Percentiles rank a stretch among this genome's conserved stretches.
These are phyloP conservation scores for Collariella sp. DNA, from an alignment of 495 filamentous ascomycete species.

Conservation along the genomic window DNA sequence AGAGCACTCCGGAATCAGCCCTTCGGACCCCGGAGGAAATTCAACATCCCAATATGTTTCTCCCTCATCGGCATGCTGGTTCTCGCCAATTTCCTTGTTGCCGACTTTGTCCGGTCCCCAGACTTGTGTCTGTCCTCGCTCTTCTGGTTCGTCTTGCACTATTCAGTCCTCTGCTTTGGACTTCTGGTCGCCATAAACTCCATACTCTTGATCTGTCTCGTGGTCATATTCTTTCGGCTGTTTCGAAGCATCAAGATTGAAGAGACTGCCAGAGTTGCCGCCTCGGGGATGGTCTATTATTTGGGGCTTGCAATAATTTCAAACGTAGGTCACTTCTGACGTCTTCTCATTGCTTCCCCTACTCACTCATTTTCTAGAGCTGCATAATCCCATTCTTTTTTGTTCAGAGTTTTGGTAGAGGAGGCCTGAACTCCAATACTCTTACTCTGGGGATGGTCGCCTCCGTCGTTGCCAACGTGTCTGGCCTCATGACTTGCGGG, in stretches of 20 bases:
- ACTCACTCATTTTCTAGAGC: constrained; percentile 21
- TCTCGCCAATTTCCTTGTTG: constrained; percentile 35
- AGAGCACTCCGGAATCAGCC: constrained; percentile 35
- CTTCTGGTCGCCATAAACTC: constrained; percentile 28
- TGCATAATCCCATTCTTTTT: constrained; percentile 41
- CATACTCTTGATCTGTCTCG: constrained; percentile 24
- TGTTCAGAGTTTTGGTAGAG: constrained; percentile 26
- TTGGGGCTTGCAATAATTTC: constrained; percentile 34
- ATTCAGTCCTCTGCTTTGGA: constrained; percentile 33
- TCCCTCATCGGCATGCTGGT: constrained; percentile 30
- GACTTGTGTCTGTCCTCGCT: constrained; percentile 40
- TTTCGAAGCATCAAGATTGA: constrained; percentile 35
- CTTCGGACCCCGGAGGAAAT: constrained; percentile 35
- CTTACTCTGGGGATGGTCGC: constrained; percentile 39
- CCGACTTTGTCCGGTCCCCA: constrained; percentile 32
- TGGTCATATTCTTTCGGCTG: constrained; percentile 33
- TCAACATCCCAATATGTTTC: constrained; percentile 36
- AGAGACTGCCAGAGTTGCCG: constrained; percentile 31
- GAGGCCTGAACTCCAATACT: constrained; percentile 15
- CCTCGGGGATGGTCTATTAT: constrained; percentile 44
- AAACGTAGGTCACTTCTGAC: constrained; percentile 26
- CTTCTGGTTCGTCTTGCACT: constrained; percentile 44
- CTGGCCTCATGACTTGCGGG: constrained; percentile 40
- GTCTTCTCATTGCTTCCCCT: neutral
- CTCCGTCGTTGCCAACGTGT: constrained; percentile 41